Evolutionary conservation across 805 yeast species (phyloP).

Genomic region (Suhomyces sp.): DNA sequence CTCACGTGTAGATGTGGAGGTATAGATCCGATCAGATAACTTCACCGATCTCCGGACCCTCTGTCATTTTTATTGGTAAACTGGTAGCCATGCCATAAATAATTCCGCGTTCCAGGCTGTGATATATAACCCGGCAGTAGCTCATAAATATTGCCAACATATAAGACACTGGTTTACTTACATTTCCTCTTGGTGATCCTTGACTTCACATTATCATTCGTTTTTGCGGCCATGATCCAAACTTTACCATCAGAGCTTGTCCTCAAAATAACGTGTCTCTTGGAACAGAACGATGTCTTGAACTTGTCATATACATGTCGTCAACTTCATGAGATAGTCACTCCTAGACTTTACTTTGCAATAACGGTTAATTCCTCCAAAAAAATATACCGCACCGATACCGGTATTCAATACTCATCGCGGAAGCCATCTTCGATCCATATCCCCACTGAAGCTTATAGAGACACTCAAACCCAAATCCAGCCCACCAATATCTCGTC

Average conservation of each 20-base stretch:
- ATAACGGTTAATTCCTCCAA: conserved; percentile 11
- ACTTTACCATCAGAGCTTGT: conserved; percentile 11
- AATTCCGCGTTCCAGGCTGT: background rate
- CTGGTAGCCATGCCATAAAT: background rate
- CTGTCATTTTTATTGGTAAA: conserved; percentile 4
- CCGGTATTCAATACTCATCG: conserved; percentile 4
- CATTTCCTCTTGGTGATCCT: too few relatives aligned
- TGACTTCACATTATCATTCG: too few relatives aligned
- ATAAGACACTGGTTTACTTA: background rate
- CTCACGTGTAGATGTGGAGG: conserved; percentile 3
- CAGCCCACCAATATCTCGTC: conserved; percentile 8
- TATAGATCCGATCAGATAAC: conserved; percentile 13
- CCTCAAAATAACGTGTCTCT: conserved; percentile 7
- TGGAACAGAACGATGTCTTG: conserved; percentile 13
- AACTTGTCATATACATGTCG: conserved; percentile 9
- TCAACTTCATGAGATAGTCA: conserved; percentile 2
- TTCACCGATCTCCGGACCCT: conserved; percentile 7
- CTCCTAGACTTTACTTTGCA: conserved; percentile 9
- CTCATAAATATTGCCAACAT: background rate
- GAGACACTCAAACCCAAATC: background rate
- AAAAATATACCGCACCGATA: conserved; percentile 12
- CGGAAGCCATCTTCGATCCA: too few relatives aligned
- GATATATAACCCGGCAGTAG: background rate
- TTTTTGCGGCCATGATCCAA: conserved; percentile 3
- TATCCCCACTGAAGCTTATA: too few relatives aligned